Base-by-base conservation (phyloP, 2,329 filamentous ascomycete species). In the Arthrobotrys sinensis region DNA sequence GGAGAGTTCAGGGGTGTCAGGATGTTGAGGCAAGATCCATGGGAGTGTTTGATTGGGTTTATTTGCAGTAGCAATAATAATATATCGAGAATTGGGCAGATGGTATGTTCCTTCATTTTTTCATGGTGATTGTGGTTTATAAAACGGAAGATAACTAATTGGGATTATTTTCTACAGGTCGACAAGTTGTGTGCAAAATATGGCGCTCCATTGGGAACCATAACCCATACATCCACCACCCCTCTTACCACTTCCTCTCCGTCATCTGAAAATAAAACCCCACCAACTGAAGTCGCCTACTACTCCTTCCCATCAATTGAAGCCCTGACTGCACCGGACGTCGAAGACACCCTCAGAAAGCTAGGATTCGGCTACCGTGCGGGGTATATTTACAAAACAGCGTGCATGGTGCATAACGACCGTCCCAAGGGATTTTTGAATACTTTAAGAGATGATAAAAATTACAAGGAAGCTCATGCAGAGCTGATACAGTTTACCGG, bases 61-160 rank as follows among this genome's bases (percentile, higher is more conserved):
- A 99, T 99, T 80, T 99, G 96, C 87, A 97, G 94, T 85, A 97
- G 94, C 85, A 99, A 99, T 85, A 99, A 99, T 85, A 97, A 99
- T 83, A 99, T 99, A 78, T 89, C 91, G 1, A 90, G 96, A 45
- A 99, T 99, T 83, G 95, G 93, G 4, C 93, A 96, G 85, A 99
- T 99, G 96, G 94, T 92, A 82, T 80, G 83, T 43, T 28, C 14
- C 36, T 34, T 36, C 14, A 12, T 52, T 34, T 11, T 64, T 38
- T 60, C 45, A 21, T 5, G 3, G 6, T 48, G n/a, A 48, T 1
- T 28, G 24, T 28, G 24, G 24, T 28, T 4, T 48, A 1, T 21
- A 48, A 21, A 24, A 52, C 12, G 48, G 24, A 52, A 16, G 34
- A 19, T 57, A 40, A 57, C 36, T 16, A 28, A 28, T 53, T 46